Base-by-base conservation (phyloP, 176 grass and related monocot species). In the Dendrocalamus sinicus region DNA sequence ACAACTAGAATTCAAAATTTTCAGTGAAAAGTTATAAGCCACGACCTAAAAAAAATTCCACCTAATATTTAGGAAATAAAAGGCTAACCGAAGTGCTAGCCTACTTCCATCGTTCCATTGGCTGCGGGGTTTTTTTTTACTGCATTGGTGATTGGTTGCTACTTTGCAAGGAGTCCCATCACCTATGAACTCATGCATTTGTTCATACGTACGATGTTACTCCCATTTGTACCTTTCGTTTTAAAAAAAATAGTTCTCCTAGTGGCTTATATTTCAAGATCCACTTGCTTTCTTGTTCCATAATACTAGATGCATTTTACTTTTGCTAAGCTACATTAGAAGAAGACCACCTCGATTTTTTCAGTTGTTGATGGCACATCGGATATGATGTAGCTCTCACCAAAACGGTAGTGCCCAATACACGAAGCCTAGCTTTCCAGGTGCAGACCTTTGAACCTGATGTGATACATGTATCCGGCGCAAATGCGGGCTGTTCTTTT, bases 141-240 rank as follows among this genome's bases (percentile, higher is more conserved):
- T 43, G 8, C 20, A 57, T 5, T 61, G 46, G 8, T 47, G 41
- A 43, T 37, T 52, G 67, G 51, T 9, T 59, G 51, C 37, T 60
- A 59, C 67, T 54, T 23, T 15, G 54, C 15, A 47, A 28, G 45
- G 46, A 51, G 26, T 9, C 23, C 15, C n/a, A 41, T 50, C n/a
- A 72, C 45, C 22, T n/a, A 44, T 28, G 12, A 50, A 50, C 69
- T 1, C 52, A 22, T 13, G n/a, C 16, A 26, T 17, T 61, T 15
- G 32, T 66, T 86, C 67, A 81, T 87, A 22, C 70, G 10, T 54
- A 39, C 68, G n/a, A 41, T 72, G 85, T 23, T 55, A 66, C 37
- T 67, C 47, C 19, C 17, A 23, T 54, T 12, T 17, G 60, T 47
- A 54, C 7, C 13, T 68, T 64, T 32, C 35, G 72, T 30, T 64